Base-by-base conservation (phyloP, 2,329 filamentous ascomycete species). In the Alternaria consortialis region DNA sequence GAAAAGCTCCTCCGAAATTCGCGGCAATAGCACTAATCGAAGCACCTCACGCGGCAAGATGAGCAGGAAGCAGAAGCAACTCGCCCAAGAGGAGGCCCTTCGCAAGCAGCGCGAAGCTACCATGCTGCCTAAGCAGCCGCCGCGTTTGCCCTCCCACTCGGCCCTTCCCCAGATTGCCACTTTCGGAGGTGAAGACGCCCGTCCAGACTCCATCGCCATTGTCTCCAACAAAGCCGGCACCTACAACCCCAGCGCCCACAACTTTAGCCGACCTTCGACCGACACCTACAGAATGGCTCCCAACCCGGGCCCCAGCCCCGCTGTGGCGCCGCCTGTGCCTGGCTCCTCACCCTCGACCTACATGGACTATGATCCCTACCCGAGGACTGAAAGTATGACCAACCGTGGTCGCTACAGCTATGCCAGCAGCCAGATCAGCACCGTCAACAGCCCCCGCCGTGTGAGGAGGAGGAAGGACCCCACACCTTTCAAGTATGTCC, bases 371-470 rank as follows among this genome's bases (percentile, higher is more conserved):
- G 93, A 97, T 72, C 91, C 92, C 13, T 95, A 95, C 75, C 88
- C 91, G 46, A 87, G 92, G 65, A 90, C 91, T 36, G 92, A 96
- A 83, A 97, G 94, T 85, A 97, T 98, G 92, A 94, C 94, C 70
- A 90, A 98, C 80, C 93, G 95, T 70, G 93, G 94, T 62, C 91
- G 95, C 68, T 97, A 97, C 82, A 97, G 94, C 82, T 98, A 97
- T 81, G 93, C 94, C 58, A 97, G 92, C 82, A 96, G 91, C 80
- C 91, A 92, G 55, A 87, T 94, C 68, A 97, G 92, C 84, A 91
- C 92, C 62, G 88, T 97, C 82, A 97, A 97, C 83, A 97, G 91
- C 79, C 94, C 95, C 65, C 89, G 95, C 68, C 89, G 94, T 76
- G 90, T 98, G 68, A 90, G 95, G 72, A 91, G 94, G 83, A 90